Evolutionary conservation across 208 protist genomes (phyloP), one percentile per base, ranked within the genome.

Genomic region (Zelonia costaricensis): DNA sequence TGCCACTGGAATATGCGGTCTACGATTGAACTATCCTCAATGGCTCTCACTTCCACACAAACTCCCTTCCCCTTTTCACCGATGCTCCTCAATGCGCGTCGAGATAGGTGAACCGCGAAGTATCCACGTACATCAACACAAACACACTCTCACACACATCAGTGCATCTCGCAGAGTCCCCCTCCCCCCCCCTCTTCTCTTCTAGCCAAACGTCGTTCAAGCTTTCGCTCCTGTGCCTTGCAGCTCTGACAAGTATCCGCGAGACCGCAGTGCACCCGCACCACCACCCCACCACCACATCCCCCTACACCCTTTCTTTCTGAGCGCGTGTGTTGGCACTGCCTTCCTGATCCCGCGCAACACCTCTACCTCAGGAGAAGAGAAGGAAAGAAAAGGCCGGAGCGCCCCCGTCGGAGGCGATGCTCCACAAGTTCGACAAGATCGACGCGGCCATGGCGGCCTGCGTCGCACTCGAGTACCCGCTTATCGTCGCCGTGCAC

Each of bases 361-460:
- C 18, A 1, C 25, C 22, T 9, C 10, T 31, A 30, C 1, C 31
- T 9, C 12, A 2, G 36, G 23, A 51, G 12, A 62, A 43, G 6
- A 52, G 53, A 27, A 54, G 23, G 1, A 23, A 52, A 15, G 30
- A 33, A 36, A 36, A 67, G 5, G 28, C 15, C 16, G 5, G 3
- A 44, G 53, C 30, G 23, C 33, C 15, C 8, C 13, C n/a, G n/a
- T n/a, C n/a, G n/a, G n/a, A n/a, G n/a, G n/a, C 12, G 13, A 79
- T 78, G 75, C 51, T 82, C 1, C 69, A 56, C 38, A 58, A 69
- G 25, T 75, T 64, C 35, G 57, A 72, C 16, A 80, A 80, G 30
- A 69, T 89, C 42, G 51, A 76, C 7, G 76, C 77, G n/a, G 82
- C 78, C n/a, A 66, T 89, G 39, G 54, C 35, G 25, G 66, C 56